phyloP scores from a whole-genome alignment of 1,284 basidiomycete species.

The Rhodotorula sp. region DNA sequence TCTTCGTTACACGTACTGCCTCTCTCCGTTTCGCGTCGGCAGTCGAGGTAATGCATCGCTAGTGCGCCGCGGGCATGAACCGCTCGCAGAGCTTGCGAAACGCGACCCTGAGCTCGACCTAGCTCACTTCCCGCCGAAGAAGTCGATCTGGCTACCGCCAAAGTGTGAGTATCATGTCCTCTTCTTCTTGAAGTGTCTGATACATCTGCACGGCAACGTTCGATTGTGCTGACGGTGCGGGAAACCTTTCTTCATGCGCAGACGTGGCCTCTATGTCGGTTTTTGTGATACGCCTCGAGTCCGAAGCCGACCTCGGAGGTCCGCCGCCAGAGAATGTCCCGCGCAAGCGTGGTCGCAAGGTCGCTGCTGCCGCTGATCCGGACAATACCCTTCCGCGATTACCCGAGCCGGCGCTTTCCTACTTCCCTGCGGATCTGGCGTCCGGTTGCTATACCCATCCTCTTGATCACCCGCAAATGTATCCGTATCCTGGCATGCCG shows the following conservation, averaged over 20 bases:
- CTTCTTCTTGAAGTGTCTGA: too few species aligned
- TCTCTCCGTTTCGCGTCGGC: conserved; percentile 15
- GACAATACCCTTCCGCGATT: background rate
- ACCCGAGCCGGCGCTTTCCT: too few species aligned
- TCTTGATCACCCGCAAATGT: too few species aligned
- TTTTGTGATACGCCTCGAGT: conserved; percentile 8
- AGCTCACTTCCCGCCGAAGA: conserved; percentile 11
- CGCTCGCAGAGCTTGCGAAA: conserved; percentile 8
- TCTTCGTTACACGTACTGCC: conserved; percentile 13
- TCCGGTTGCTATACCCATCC: too few species aligned
- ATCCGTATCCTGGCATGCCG: too few species aligned
- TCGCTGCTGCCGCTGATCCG: background rate
- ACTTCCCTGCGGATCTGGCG: too few species aligned
- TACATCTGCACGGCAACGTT: too few species aligned
- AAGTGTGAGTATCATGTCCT: conserved; percentile 16
- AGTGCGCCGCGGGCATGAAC: conserved; percentile 16
- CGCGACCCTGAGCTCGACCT: background rate
- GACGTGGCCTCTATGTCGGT: conserved; percentile 4
- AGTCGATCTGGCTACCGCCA: conserved; percentile 11
- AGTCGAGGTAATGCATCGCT: conserved; percentile 6
- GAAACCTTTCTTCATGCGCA: background rate
- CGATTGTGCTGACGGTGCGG: too few species aligned
- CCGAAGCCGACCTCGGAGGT: conserved; percentile 17
- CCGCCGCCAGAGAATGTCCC: conserved; percentile 11
- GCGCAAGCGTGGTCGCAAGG: conserved; percentile 6